These are phyloP conservation scores for Termitomyces sp. DNA, from an alignment of 768 basidiomycete species.

Conservation along the genomic window DNA sequence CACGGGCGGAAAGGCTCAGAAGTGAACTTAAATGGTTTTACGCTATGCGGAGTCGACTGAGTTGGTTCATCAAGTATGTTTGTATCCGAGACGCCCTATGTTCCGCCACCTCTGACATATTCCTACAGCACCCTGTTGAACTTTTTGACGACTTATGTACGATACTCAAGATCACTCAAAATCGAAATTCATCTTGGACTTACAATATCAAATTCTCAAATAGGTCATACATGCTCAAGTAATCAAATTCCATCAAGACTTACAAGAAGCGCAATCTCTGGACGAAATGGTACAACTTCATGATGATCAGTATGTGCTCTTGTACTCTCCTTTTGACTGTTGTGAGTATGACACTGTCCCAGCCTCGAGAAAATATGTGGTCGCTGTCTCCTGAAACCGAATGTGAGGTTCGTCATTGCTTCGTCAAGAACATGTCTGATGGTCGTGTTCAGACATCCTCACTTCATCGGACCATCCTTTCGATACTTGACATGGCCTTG, in stretches of 20 bases:
- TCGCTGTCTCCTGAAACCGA: constrained; percentile 57
- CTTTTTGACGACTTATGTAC: constrained; percentile 69
- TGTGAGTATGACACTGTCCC: neutral
- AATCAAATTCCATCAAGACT: constrained; percentile 48
- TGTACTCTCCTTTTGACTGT: neutral
- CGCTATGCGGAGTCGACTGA: constrained; percentile 67
- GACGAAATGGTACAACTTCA: constrained; percentile 74
- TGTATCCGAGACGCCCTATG: neutral
- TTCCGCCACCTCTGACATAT: neutral
- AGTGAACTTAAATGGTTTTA: constrained; percentile 66
- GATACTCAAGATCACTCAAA: constrained; percentile 10
- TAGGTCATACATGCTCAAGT: constrained; percentile 70
- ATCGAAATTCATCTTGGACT: neutral
- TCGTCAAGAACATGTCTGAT: neutral
- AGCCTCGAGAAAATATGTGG: constrained; percentile 49
- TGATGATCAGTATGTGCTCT: constrained; percentile 54
- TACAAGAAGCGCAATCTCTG: constrained; percentile 52
- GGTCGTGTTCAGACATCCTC: constrained; percentile 46
- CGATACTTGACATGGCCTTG: constrained; percentile 68
- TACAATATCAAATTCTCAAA: neutral
- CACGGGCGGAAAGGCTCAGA: constrained; percentile 23
- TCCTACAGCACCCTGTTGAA: constrained; percentile 31
- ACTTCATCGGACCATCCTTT: constrained; percentile 58
- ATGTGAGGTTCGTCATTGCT: constrained; percentile 32
- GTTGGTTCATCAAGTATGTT: constrained; percentile 85